Evolutionary conservation across 495 filamentous ascomycete species (phyloP).

Genomic region (Aspergillus steynii): DNA sequence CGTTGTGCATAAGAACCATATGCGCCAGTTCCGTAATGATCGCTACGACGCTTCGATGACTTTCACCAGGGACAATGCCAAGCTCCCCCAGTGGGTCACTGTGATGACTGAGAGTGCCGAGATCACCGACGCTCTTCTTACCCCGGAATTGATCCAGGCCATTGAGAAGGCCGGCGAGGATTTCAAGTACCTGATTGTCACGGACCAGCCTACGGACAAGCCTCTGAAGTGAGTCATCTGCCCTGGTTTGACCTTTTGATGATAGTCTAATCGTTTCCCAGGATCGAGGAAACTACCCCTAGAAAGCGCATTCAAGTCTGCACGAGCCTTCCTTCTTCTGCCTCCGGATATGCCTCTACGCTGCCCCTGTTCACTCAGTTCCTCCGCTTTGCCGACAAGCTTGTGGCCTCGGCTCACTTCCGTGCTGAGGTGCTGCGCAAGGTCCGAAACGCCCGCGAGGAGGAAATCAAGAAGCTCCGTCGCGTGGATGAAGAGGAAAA

Average conservation of each 20-base stretch:
- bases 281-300: slow-evolving; percentile 80
- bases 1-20: slow-evolving; percentile 89
- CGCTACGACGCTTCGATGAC: slow-evolving; percentile 94
- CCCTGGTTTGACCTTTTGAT: neutral
- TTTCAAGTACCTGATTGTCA: slow-evolving; percentile 85
- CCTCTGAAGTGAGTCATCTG: slow-evolving; percentile 69
- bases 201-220: slow-evolving; percentile 88
- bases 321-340: slow-evolving; percentile 64
- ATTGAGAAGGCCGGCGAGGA: slow-evolving; percentile 76
- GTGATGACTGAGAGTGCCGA: slow-evolving; percentile 97
- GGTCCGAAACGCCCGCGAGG: slow-evolving; percentile 76
- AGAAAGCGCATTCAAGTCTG: slow-evolving; percentile 84
- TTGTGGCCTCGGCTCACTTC: slow-evolving; percentile 78
- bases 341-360: slow-evolving; percentile 60
- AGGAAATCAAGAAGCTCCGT: slow-evolving; percentile 75
- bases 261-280: slow-evolving; percentile 36
- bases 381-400: slow-evolving; percentile 77
- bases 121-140: slow-evolving; percentile 84
- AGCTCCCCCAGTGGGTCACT: slow-evolving; percentile 88
- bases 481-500: slow-evolving; percentile 88
- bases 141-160: slow-evolving; percentile 78
- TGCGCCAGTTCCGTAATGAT: slow-evolving; percentile 87
- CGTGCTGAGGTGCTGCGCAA: slow-evolving; percentile 86
- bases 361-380: slow-evolving; percentile 80
- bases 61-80: slow-evolving; percentile 83